Evolutionary conservation across 1,139 yeast species (phyloP).

Genomic region (Nakaseomyces delphensis): DNA sequence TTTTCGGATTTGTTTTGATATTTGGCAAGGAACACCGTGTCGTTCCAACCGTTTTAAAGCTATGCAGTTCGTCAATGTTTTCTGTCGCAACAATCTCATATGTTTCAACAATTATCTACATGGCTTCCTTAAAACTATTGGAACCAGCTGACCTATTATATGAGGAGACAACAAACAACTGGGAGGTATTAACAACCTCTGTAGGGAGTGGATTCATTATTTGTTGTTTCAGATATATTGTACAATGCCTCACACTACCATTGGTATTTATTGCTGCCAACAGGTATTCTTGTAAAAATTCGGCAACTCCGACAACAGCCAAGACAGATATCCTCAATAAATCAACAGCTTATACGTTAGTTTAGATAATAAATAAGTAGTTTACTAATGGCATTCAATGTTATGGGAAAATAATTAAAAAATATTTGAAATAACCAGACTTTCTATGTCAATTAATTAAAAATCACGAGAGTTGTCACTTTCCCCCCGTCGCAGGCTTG

Average conservation of each 20-base stretch:
- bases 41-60: conserved; percentile 11
- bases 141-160: conserved; percentile 13
- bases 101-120: conserved; percentile 10
- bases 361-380: not conserved
- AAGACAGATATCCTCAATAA: not conserved
- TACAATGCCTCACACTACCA: conserved; percentile 15
- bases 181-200: conserved; percentile 18
- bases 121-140: conserved; percentile 14
- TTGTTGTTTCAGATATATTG: conserved; percentile 15
- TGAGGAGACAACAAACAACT: conserved; percentile 6
- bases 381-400: too few relatives aligned
- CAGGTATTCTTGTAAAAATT: conserved; percentile 10
- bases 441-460: too few relatives aligned
- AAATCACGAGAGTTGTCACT: too few relatives aligned
- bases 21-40: conserved; percentile 11
- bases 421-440: too few relatives aligned
- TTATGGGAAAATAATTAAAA: too few relatives aligned
- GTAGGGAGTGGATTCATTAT: conserved; percentile 21
- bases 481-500: too few relatives aligned
- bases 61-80: conserved; percentile 8
- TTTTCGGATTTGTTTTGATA: conserved; percentile 13
- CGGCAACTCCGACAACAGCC: not conserved
- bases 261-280: conserved; percentile 13
- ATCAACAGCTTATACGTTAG: not conserved
- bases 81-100: conserved; percentile 12